Base-by-base conservation (phyloP, 225 moss, liverwort and hornwort species). In the Sphagnum tenellum region DNA sequence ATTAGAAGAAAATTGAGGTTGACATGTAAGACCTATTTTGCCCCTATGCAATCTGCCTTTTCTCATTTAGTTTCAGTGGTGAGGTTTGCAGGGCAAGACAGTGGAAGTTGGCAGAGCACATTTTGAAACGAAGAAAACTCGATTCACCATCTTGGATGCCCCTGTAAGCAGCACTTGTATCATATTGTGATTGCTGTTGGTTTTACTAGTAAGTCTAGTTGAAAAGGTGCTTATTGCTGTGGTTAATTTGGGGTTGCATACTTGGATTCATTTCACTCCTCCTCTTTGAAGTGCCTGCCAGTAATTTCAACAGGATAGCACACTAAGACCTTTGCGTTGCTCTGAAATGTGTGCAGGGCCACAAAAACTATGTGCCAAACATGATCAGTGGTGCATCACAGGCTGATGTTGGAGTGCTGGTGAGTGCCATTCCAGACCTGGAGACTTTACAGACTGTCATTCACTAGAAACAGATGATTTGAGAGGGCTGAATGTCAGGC, bases 341-440 rank as follows among this genome's bases (percentile, higher is more conserved):
- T 58, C 44, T 48, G 11, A 3, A 55, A 46, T 58, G 46, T 9
- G 10, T 71, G 62, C 77, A 82, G 82, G 84, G 84, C 46, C 84
- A 85, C 47, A 85, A 85, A 13, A 85, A 85, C 50, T 85, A 85
- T 72, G 84, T 85, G 56, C 84, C 84, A 49, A 85, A 85, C 62
- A 85, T 85, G 84, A 85, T 85, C 9, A 81, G 68, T 65, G 84
- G 84, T 66, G 84, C 84, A 45, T 85, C 84, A 55, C 84, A 85
- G 68, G 84, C 84, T 14, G 84, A 85, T 67, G 78, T 85, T 13
- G 84, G 84, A 67, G 84, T 81, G 7, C 62, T 85, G 81, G 84
- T 85, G 50, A 13, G 81, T 68, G 8, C 6, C 49, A 44, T 72
- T 45, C 29, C 29, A 29, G 29, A 29, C 29, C 57, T 10, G 47